Percentiles rank a stretch among this genome's conserved stretches.
Conservation (phyloP, 225 moss, liverwort and hornwort genomes). For the Marchantia paleacea region DNA sequence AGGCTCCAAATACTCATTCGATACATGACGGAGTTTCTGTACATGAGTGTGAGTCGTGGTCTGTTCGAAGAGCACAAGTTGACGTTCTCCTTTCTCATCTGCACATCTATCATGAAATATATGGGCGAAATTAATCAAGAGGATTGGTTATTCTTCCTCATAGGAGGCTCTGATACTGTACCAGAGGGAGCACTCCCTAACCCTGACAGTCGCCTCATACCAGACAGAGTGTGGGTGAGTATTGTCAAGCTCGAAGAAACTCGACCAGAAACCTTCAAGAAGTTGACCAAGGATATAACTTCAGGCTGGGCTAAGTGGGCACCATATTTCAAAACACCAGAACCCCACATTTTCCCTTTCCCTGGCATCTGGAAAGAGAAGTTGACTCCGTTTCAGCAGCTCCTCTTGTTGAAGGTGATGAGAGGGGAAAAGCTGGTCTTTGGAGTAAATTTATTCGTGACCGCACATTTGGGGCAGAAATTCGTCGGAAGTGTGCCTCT, state of each 20-base stretch:
- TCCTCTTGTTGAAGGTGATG: constrained; percentile 58
- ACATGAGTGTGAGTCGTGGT: constrained; percentile 68
- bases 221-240: constrained; percentile 63
- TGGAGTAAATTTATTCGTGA: constrained; percentile 62
- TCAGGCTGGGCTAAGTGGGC: constrained; percentile 47
- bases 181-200: constrained; percentile 58
- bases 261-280: constrained; percentile 44
- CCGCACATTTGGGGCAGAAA: constrained; percentile 58
- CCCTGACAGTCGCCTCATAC: constrained; percentile 50
- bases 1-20: constrained; percentile 59
- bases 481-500: constrained; percentile 74
- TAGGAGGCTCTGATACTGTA: constrained; percentile 49
- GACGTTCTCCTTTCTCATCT: constrained; percentile 83
- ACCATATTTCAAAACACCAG: constrained; percentile 34
- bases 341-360: constrained; percentile 53
- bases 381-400: constrained; percentile 59
- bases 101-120: constrained; percentile 66
- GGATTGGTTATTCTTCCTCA: constrained; percentile 71
- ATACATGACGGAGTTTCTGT: constrained; percentile 74
- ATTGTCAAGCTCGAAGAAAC: constrained; percentile 60
- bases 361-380: constrained; percentile 45
- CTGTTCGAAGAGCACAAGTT: constrained; percentile 91
- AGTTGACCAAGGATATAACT: constrained; percentile 43
- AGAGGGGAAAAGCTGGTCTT: constrained; percentile 76
- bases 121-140: constrained; percentile 39